Conservation (phyloP, 768 basidiomycete species). For the Candolleomyces efflorescens region DNA sequence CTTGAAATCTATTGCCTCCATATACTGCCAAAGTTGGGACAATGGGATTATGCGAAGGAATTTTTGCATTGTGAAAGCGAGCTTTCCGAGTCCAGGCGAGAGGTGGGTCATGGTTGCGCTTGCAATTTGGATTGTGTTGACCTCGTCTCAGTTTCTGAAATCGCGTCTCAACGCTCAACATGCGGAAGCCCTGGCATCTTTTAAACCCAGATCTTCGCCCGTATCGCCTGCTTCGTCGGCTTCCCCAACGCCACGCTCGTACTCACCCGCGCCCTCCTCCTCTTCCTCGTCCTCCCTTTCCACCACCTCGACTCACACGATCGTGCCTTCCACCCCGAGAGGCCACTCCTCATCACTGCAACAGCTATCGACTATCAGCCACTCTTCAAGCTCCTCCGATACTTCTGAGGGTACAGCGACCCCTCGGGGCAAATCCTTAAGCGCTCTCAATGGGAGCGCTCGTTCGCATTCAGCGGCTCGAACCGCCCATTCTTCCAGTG, state of each 20-base stretch:
- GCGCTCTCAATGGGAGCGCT: slow-evolving; percentile 13
- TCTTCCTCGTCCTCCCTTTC: slow-evolving; percentile 67
- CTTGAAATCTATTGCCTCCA: slow-evolving; percentile 74
- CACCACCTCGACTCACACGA: slow-evolving; percentile 68
- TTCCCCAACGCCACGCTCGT: slow-evolving; percentile 32
- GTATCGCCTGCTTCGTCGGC: slow-evolving; percentile 19
- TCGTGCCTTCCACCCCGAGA: slow-evolving; percentile 50
- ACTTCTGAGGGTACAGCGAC: slow-evolving; percentile 34
- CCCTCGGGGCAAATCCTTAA: slow-evolving; percentile 9
- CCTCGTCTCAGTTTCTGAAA: slow-evolving; percentile 30
- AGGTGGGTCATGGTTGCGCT: slow-evolving; percentile 36
- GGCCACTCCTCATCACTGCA: slow-evolving; percentile 20
- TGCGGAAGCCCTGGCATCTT: slow-evolving; percentile 31
- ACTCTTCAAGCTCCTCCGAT: slow-evolving; percentile 30
- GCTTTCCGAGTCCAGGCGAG: slow-evolving; percentile 42
- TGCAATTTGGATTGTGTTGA: slow-evolving; percentile 6
- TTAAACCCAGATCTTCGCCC: slow-evolving; percentile 21
- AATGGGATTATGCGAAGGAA: slow-evolving; percentile 78
- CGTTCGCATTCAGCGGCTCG: slow-evolving; percentile 22
- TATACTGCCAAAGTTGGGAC: slow-evolving; percentile 64
- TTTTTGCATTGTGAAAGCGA: slow-evolving; percentile 74
- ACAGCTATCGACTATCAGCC: slow-evolving; percentile 19
- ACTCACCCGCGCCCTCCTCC: slow-evolving; percentile 51
- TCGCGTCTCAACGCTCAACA: slow-evolving; percentile 38
- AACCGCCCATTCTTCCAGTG: slow-evolving; percentile 13